Percentiles rank a stretch among this genome's conserved stretches.
These are phyloP conservation scores for Pseudogymnoascus sp. DNA, from an alignment of 2,329 filamentous ascomycete species.

Conservation along the genomic window DNA sequence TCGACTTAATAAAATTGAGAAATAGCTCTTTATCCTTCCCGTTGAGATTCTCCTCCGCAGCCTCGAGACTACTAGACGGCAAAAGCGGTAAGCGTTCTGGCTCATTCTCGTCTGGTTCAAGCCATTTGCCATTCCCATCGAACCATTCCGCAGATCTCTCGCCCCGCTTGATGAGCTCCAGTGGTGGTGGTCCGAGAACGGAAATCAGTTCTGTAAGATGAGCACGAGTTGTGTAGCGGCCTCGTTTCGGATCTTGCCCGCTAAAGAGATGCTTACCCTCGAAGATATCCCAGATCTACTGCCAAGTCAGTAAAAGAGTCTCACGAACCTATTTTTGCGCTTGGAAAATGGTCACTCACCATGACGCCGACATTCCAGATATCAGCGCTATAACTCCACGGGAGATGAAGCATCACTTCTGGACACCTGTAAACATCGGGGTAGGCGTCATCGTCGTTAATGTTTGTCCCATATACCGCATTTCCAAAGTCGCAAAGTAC, in stretches of 20 bases:
- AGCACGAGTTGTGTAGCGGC: slow-evolving; percentile 14
- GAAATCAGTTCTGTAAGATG: slow-evolving; percentile 19
- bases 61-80: slow-evolving; percentile 15
- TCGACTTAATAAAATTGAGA: slow-evolving; percentile 15
- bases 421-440: slow-evolving; percentile 33
- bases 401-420: slow-evolving; percentile 36
- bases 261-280: slow-evolving; percentile 16
- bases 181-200: slow-evolving; percentile 16
- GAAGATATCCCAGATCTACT: slow-evolving; percentile 17
- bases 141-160: slow-evolving; percentile 14
- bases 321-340: slow-evolving; percentile 6
- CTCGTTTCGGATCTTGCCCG: slow-evolving; percentile 13
- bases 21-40: slow-evolving; percentile 15
- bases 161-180: slow-evolving; percentile 12
- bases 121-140: slow-evolving; percentile 14
- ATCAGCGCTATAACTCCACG: slow-evolving; percentile 19
- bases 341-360: slow-evolving; percentile 14
- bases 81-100: slow-evolving; percentile 15
- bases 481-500: slow-evolving; percentile 42
- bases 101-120: slow-evolving; percentile 13
- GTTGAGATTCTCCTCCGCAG: slow-evolving; percentile 13
- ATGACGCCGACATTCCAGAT: slow-evolving; percentile 21
- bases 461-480: slow-evolving; percentile 29
- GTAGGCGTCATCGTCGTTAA: slow-evolving; percentile 31
- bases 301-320: not conserved